Evolutionary conservation across 2,329 filamentous ascomycete species (phyloP).

Genomic region (Leptographium radiaticola): DNA sequence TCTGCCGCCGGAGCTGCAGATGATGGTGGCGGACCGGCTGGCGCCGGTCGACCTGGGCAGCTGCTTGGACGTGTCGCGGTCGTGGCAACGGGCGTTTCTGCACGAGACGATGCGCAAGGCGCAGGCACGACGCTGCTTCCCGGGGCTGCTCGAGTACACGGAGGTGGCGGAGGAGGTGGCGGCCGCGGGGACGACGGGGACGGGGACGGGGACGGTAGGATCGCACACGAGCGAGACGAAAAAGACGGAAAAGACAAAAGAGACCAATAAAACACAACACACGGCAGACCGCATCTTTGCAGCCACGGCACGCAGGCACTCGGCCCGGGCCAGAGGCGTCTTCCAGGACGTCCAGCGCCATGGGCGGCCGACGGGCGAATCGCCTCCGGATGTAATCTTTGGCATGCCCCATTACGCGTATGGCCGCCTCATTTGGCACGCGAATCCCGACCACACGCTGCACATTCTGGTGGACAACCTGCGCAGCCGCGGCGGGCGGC

Average conservation of each 20-base stretch:
- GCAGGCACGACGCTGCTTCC: slow-evolving; percentile 7
- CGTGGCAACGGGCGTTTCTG: slow-evolving; percentile 7
- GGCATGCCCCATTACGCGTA: slow-evolving; percentile 6
- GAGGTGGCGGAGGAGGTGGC: background rate
- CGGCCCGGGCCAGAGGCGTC: slow-evolving; percentile 1
- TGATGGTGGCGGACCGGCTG: slow-evolving; percentile 7
- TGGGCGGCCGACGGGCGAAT: background rate
- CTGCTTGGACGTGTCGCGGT: slow-evolving; percentile 10
- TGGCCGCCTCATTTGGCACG: slow-evolving; percentile 10
- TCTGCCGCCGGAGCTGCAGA: slow-evolving; percentile 11
- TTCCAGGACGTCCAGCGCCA: slow-evolving; percentile 7
- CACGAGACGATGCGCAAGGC: background rate
- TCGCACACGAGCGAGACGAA: too few species aligned
- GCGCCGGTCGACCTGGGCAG: slow-evolving; percentile 8
- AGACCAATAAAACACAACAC: background rate
- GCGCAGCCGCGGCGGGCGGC: slow-evolving; percentile 2
- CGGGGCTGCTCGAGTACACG: slow-evolving; percentile 7
- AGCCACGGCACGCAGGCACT: slow-evolving; percentile 3
- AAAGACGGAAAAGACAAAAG: background rate
- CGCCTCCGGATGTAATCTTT: background rate
- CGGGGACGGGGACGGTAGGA: background rate
- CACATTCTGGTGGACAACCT: slow-evolving; percentile 10
- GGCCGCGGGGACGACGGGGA: background rate
- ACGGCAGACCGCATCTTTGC: background rate
- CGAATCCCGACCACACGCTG: background rate